A percentile compares a stretch with the other conserved stretches of the same genome.
Evolutionary conservation across 2,329 filamentous ascomycete species (phyloP).

Genomic region (Trichoderma oligosporum): DNA sequence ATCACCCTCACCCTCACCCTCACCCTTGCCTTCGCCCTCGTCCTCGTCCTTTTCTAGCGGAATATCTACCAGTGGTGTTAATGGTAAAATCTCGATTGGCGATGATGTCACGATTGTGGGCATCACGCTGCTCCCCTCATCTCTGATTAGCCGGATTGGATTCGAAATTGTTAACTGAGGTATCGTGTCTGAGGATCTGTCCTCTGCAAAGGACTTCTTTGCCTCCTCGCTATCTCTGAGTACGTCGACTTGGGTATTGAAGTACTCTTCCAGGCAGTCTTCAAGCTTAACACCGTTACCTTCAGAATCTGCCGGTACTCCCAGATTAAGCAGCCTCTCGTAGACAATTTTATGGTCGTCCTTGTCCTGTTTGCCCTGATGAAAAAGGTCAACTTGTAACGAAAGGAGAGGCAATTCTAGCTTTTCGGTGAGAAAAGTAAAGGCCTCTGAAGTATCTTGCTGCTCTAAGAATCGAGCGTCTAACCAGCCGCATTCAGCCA

Average conservation of each 20-base stretch:
- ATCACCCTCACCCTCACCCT: too few relatives aligned
- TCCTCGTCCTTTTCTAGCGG: conserved; percentile 2
- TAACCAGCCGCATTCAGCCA: conserved; percentile 84
- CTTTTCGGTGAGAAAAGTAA: conserved; percentile 88
- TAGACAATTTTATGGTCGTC: conserved; percentile 95
- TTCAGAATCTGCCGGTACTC: conserved; percentile 73
- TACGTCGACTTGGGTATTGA: conserved; percentile 91
- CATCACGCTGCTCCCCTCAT: conserved; percentile 31
- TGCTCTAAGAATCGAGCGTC: conserved; percentile 75
- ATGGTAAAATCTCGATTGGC: conserved; percentile 30
- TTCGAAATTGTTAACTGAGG: conserved; percentile 30
- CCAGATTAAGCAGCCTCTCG: conserved; percentile 84
- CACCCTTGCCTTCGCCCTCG: too few relatives aligned
- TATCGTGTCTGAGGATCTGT: conserved; percentile 25
- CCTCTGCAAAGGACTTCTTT: conserved; percentile 38
- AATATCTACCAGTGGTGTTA: conserved; percentile 12
- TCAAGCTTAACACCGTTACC: conserved; percentile 74
- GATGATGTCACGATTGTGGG: conserved; percentile 35
- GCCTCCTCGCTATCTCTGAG: conserved; percentile 64
- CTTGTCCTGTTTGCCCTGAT: conserved; percentile 77
- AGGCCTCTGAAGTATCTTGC: conserved; percentile 94
- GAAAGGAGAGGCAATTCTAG: conserved; percentile 83
- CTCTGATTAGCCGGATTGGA: conserved; percentile 35
- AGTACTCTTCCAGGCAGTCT: conserved; percentile 89
- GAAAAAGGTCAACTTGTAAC: conserved; percentile 90